phyloP scores from a whole-genome alignment of 768 basidiomycete genomes.

The Boletus reticulatus region DNA sequence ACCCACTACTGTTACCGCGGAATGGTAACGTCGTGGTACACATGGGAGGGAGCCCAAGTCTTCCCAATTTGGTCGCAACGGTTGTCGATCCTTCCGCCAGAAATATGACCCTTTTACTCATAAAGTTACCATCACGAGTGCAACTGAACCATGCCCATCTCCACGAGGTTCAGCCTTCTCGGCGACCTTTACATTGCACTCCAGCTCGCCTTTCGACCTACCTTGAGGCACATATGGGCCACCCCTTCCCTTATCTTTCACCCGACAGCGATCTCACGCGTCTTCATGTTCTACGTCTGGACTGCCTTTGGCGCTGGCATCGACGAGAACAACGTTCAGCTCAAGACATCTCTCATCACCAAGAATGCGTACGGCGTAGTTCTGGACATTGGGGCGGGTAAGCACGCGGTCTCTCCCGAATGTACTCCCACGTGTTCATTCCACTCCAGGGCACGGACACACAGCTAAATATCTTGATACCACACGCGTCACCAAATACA shows the following conservation, averaged over 20 bases:
- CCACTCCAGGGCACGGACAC: slow-evolving; percentile 58
- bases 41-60: neutral
- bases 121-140: slow-evolving; percentile 1
- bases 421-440: neutral
- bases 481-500: slow-evolving; percentile 54
- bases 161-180: slow-evolving; percentile 35
- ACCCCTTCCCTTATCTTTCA: slow-evolving; percentile 45
- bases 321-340: slow-evolving; percentile 40
- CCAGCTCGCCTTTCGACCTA: slow-evolving; percentile 41
- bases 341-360: slow-evolving; percentile 50
- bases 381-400: slow-evolving; percentile 69
- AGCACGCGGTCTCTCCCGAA: neutral
- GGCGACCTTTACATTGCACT: slow-evolving; percentile 42
- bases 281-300: slow-evolving; percentile 65
- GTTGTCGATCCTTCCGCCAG: neutral
- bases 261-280: slow-evolving; percentile 44
- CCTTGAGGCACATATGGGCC: slow-evolving; percentile 38
- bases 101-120: neutral
- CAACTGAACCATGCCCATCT: slow-evolving; percentile 11
- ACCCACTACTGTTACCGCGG: no score
- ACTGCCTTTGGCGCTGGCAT: slow-evolving; percentile 42
- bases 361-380: slow-evolving; percentile 57
- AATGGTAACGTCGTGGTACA: neutral
- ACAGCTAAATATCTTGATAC: slow-evolving; percentile 58
- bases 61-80: neutral